Evolutionary conservation across 2,329 filamentous ascomycete species (phyloP), one percentile per base, ranked within the genome.

Genomic region (Xylariaceae sp.): DNA sequence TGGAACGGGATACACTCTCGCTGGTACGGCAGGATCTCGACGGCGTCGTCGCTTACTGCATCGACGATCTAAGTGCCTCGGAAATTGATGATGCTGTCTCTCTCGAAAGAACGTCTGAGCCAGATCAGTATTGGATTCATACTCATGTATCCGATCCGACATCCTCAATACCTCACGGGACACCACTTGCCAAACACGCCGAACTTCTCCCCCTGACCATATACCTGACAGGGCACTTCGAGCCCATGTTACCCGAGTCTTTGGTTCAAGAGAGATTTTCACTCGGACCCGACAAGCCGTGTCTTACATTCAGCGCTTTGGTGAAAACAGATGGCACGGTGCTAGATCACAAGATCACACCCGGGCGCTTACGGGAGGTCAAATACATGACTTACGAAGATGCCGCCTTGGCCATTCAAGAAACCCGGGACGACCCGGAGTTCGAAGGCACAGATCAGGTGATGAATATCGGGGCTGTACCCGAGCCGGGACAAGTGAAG

Each of bases 51-150:
- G 72, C 83, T 2, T 89, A 79, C 52, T 87, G 82, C 44, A 83
- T 93, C 39, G 85, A 93, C 50, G 68, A 72, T 18, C 65, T 68
- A 14, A 60, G 59, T 22, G 82, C 86, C 0, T 63, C 70, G 18
- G 77, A 90, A 46, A 82, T 92, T 37, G 85, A 93, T 45, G 85
- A 93, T 51, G 85, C 80, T 2, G 60, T 93, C 7, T 90, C 84
- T 1, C 51, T 92, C 6, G 79, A 87, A 50, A 55, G 58, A 29
- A 71, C 79, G 1, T 58, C 64, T 4, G 61, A 56, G 13, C 40
- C 66, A 14, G 53, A 66, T 32, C 67, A 82, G 44, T 76, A 74
- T 49, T 92, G 85, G 85, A 64, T 90, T 19, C 83, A 88, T 50
- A 60, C 87, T 19, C 85, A 92, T 53, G 72, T 83, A 26, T 85